Evolutionary conservation across 352 stramenopile genomes (phyloP), one percentile per base, ranked within the genome.

Genomic region (Elongisporangium anandrum): DNA sequence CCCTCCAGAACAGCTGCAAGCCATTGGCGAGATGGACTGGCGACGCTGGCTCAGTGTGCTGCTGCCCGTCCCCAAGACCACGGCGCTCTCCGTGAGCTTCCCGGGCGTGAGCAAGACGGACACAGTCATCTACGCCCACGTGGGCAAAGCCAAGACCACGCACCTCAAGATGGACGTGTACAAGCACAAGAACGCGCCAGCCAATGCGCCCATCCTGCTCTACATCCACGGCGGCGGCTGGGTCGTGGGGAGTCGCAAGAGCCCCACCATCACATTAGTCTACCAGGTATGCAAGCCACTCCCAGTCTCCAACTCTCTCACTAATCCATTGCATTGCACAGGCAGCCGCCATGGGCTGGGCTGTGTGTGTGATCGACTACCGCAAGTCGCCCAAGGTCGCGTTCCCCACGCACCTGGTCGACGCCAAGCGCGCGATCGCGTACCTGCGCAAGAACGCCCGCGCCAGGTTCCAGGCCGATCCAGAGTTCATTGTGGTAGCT

Each of bases 161-260:
- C 49, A 59, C 15, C 61, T 92, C 41, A 68, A 75, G 16, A 92
- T 92, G 83, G 80, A 92, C 52, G 75, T 92, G 29, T 92, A 86
- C 72, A 87, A 81, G 56, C 72, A 84, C 55, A 61, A 52, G 23
- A 61, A 78, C 50, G 75, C 73, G 4, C 64, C 66, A 10, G 54
- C 71, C 4, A 89, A 89, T 19, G 77, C 81, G n/a, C 83, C 83
- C 1, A 85, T 92, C 50, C 29, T 92, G 24, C 52, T 92, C 23
- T 92, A 90, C 57, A 78, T 92, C 53, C 83, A 92, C 60, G 83
- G 83, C n/a, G 83, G 83, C n/a, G 81, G 69, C 5, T 92, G 83
- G 83, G 63, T 91, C 56, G 68, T 90, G 59, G 82, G 83, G 54
- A 79, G 70, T 19, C 77, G 77, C 1, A 52, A 70, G 21, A 71